Conservation (phyloP, 1,139 yeast genomes). For the Eremothecium cymbalariae region DNA sequence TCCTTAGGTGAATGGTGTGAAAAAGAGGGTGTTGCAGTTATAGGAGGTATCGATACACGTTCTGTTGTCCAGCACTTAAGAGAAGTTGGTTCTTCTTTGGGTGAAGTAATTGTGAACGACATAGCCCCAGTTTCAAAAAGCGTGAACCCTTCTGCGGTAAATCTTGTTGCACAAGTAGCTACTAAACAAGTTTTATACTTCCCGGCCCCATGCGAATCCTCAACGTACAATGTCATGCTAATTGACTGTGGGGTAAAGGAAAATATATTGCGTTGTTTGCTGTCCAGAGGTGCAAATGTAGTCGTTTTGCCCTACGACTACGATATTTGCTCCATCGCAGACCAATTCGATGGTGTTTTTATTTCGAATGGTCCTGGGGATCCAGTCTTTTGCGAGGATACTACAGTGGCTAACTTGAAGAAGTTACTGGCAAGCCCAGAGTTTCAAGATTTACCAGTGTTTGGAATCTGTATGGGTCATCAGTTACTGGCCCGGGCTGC, state of each 20-base stretch:
- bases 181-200: constrained; percentile 94
- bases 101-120: constrained; percentile 82
- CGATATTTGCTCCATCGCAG: constrained; percentile 84
- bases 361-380: constrained; percentile 98
- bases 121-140: constrained; percentile 57
- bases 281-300: constrained; percentile 88
- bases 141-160: constrained; percentile 65
- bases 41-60: constrained; percentile 95
- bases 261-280: constrained; percentile 87
- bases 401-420: constrained; percentile 76
- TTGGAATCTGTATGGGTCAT: constrained; percentile 96
- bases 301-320: constrained; percentile 95
- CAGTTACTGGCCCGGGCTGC: constrained; percentile 90
- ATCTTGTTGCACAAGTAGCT: constrained; percentile 87
- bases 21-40: constrained; percentile 93
- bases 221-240: constrained; percentile 74
- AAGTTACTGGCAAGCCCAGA: constrained; percentile 52
- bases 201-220: constrained; percentile 37
- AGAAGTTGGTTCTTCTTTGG: constrained; percentile 92
- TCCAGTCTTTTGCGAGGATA: constrained; percentile 84
- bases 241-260: constrained; percentile 98
- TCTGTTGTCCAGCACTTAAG: constrained; percentile 85
- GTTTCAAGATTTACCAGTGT: constrained; percentile 68
- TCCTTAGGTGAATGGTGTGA: constrained; percentile 92
- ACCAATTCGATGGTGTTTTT: constrained; percentile 88